Evolutionary conservation across 345 rosid genomes (phyloP), one percentile per base, ranked within the genome.

Genomic region (Psidium friedrichsthalianum): DNA sequence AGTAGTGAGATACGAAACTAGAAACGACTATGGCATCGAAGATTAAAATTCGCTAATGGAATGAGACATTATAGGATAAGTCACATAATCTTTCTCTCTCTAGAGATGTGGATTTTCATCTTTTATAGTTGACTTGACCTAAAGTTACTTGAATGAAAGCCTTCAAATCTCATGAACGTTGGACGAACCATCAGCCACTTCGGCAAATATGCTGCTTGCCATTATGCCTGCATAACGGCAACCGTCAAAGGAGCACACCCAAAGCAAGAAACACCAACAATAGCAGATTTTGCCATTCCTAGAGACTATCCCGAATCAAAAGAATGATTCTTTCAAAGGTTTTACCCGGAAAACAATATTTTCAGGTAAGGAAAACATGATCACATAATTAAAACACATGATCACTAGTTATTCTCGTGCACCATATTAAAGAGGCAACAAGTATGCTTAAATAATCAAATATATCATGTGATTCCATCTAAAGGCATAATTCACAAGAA

Each of bases 161-260:
- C 94, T 95, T 98, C 99, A 95, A 82, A 94, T 96, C 91, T 96
- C 99, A 74, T 98, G 93, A 82, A 97, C 91, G 82, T 95, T 97
- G 47, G 99, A 96, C 13, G 96, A 96, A 85, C 99, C 99, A 90
- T 97, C 98, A 29, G 95, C 90, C 87, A 95, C 95, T 91, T 94
- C 94, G 74, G 93, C 92, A 81, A 96, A 93, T 87, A 96, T 91
- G n/a, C 87, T 82, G 86, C 93, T 87, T 56, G 89, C 88, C 94
- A 97, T 88, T 84, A 87, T 87, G 83, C 96, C 98, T 95, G 88
- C 8, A n/a, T n/a, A n/a, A 13, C 13, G 12, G 69, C 69, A 13
- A 58, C 69, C 18, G 27, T 32, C 64, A 57, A 25, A 57, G 15
- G 64, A 57, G 29, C 13, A 57, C 12, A 57, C 36, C 42, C 42